Conservation (phyloP, 805 yeast genomes). For the Nakazawaea populi region DNA sequence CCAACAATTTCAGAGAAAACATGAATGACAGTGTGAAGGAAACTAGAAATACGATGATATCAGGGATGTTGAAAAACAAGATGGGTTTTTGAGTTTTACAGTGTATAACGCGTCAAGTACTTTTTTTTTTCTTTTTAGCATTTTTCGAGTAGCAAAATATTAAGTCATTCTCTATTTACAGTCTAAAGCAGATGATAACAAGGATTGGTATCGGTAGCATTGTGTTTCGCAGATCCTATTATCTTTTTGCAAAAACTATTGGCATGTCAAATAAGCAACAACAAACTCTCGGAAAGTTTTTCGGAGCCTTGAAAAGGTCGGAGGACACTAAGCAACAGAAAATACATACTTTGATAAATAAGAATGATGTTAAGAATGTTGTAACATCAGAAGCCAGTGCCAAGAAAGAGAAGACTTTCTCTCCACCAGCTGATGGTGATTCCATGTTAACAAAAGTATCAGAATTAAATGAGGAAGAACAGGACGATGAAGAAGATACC, state of each 20-base stretch:
- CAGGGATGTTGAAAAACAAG: slow-evolving; percentile 7
- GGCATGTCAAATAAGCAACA: slow-evolving; percentile 9
- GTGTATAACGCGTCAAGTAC: background rate
- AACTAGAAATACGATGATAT: slow-evolving; percentile 4
- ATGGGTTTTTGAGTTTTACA: slow-evolving; percentile 2
- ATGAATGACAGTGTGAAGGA: slow-evolving; percentile 30
- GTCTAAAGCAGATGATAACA: background rate
- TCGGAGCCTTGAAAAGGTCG: slow-evolving; percentile 8
- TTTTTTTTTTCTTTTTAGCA: background rate
- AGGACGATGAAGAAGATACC: background rate
- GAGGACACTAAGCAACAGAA: slow-evolving; percentile 9
- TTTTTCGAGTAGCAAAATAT: background rate
- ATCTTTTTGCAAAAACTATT: background rate
- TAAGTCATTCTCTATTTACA: background rate
- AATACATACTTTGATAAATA: background rate
- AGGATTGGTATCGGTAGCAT: background rate
- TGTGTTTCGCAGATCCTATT: background rate
- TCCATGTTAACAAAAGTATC: too few species aligned
- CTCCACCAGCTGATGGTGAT: too few species aligned
- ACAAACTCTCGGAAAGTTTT: slow-evolving; percentile 10
- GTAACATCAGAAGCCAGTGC: background rate
- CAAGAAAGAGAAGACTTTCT: background rate
- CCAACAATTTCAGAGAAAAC: slow-evolving; percentile 45
- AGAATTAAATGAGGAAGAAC: background rate
- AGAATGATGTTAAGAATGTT: background rate